A percentile compares a stretch with the other conserved stretches of the same genome.
Conservation (phyloP, 2,329 filamentous ascomycete species). For the Beauveria sp. region DNA sequence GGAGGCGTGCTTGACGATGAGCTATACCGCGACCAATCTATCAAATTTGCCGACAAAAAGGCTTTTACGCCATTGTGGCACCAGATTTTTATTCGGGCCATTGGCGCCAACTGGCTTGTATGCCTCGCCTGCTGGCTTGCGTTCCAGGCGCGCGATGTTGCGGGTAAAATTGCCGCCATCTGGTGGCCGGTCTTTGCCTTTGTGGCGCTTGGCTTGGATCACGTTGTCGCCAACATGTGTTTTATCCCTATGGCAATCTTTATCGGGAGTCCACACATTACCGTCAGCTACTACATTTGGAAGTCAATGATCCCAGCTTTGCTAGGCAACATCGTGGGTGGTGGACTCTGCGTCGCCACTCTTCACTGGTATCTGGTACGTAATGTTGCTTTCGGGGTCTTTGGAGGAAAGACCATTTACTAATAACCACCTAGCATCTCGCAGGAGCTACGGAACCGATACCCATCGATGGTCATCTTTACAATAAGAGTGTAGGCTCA, state of each 20-base stretch:
- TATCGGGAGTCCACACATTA: conserved; percentile 33
- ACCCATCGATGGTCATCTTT: neutral
- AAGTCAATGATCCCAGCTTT: conserved; percentile 43
- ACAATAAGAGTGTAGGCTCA: neutral
- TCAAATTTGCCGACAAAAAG: conserved; percentile 38
- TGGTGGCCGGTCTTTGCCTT: conserved; percentile 49
- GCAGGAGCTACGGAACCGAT: neutral
- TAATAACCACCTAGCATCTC: neutral
- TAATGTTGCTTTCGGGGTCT: no score
- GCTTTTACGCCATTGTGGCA: conserved; percentile 40
- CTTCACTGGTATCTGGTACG: conserved; percentile 19
- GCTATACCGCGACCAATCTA: conserved; percentile 34
- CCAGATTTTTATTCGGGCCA: conserved; percentile 43
- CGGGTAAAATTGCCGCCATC: conserved; percentile 43
- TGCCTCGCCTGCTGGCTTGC: conserved; percentile 43
- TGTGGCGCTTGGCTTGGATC: conserved; percentile 42
- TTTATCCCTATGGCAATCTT: conserved; percentile 43
- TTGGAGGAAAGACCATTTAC: neutral
- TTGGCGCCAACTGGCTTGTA: conserved; percentile 49
- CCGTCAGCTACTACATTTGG: conserved; percentile 44
- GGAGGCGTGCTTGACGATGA: conserved; percentile 37
- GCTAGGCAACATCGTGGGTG: conserved; percentile 45
- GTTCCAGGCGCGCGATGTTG: conserved; percentile 39
- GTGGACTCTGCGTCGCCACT: conserved; percentile 38
- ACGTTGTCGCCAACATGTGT: conserved; percentile 50